phyloP scores from a whole-genome alignment of 768 basidiomycete species.

The Xerocomellus chrysenteron region DNA sequence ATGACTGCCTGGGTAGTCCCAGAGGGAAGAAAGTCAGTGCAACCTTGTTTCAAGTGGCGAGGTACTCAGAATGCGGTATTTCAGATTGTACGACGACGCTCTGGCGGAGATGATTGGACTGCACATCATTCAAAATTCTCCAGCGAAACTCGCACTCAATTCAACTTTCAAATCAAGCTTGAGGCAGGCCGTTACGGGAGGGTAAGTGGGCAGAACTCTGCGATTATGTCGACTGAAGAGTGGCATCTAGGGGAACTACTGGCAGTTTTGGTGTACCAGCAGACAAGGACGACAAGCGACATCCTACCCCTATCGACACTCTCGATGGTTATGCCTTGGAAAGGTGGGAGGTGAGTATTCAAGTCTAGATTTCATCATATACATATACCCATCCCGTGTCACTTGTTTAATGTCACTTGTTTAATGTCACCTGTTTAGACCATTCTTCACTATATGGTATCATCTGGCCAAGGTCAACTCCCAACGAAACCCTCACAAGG shows the following conservation, averaged over 20 bases:
- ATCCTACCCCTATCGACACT: slow-evolving; percentile 50
- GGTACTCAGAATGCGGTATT: not conserved
- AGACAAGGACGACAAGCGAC: slow-evolving; percentile 60
- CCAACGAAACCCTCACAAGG: slow-evolving; percentile 76
- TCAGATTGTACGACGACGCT: slow-evolving; percentile 71
- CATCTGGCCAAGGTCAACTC: slow-evolving; percentile 77
- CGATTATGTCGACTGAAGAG: slow-evolving; percentile 7
- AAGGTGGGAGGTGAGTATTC: slow-evolving; percentile 77
- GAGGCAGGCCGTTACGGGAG: slow-evolving; percentile 83
- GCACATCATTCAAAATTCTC: slow-evolving; percentile 64
- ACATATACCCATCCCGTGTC: not conserved
- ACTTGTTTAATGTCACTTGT: too few relatives aligned
- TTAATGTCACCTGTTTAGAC: slow-evolving; percentile 53
- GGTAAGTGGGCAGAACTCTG: slow-evolving; percentile 49
- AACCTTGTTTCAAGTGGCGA: not conserved
- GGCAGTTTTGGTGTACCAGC: slow-evolving; percentile 85
- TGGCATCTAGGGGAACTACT: slow-evolving; percentile 57
- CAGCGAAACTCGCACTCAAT: slow-evolving; percentile 57
- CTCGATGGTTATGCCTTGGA: slow-evolving; percentile 83
- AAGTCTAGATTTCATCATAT: not conserved
- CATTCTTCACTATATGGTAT: slow-evolving; percentile 98
- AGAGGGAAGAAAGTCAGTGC: slow-evolving; percentile 66
- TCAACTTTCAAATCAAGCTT: slow-evolving; percentile 56
- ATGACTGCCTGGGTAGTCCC: slow-evolving; percentile 77
- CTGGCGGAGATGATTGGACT: slow-evolving; percentile 61